These are phyloP conservation scores for Aplosporella prunicola DNA, from an alignment of 2,329 filamentous ascomycete species.

Conservation along the genomic window DNA sequence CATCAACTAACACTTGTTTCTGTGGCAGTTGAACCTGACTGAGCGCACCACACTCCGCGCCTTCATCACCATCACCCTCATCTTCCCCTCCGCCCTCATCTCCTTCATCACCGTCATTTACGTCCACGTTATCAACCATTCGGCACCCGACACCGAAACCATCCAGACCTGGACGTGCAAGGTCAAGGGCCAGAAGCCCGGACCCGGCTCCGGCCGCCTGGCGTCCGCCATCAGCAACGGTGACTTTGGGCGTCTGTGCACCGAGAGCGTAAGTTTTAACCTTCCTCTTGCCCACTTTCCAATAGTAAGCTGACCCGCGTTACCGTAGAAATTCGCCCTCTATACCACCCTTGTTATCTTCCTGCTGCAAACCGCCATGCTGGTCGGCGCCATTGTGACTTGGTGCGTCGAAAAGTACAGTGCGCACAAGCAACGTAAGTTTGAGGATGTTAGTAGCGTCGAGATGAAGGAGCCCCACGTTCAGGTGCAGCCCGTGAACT, in stretches of 20 bases:
- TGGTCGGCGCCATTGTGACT: constrained; percentile 24
- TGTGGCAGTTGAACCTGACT: constrained; percentile 23
- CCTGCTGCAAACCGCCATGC: constrained; percentile 27
- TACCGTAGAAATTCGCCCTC: constrained; percentile 33
- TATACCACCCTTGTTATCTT: constrained; percentile 35
- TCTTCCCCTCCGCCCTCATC: constrained; percentile 29
- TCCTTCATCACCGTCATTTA: constrained; percentile 34
- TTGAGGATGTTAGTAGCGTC: constrained; percentile 7
- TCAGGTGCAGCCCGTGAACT: constrained; percentile 3
- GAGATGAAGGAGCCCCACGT: constrained; percentile 10
- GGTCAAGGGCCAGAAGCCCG: constrained; percentile 22
- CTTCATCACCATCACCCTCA: constrained; percentile 26
- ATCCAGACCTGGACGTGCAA: constrained; percentile 33
- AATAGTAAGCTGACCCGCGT: constrained; percentile 1
- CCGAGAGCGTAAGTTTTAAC: constrained; percentile 28
- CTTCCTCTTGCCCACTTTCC: too few species aligned
- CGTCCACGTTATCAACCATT: constrained; percentile 28
- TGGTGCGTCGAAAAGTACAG: constrained; percentile 31
- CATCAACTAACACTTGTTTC: not conserved
- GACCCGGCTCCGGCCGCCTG: constrained; percentile 10
- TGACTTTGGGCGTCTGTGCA: constrained; percentile 31
- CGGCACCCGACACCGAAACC: constrained; percentile 25
- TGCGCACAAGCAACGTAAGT: constrained; percentile 22
- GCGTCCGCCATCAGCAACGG: constrained; percentile 24
- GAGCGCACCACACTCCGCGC: constrained; percentile 30